Conservation (phyloP, 2,329 filamentous ascomycete genomes). For the Clonostachys rhizophaga region DNA sequence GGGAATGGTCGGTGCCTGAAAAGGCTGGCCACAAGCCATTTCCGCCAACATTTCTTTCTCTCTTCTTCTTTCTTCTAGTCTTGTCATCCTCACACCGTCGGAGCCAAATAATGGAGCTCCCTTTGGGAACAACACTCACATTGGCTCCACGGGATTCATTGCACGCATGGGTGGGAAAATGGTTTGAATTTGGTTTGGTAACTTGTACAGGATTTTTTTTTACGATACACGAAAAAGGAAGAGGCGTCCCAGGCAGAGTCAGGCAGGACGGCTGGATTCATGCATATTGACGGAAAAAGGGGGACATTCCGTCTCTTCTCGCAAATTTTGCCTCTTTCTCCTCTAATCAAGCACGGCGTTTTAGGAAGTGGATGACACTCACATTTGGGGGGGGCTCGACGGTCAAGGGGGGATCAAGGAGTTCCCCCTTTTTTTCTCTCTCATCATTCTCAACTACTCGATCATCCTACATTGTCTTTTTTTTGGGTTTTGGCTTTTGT, state of each 20-base stretch:
- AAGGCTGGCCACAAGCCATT: not conserved
- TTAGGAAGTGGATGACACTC: not conserved
- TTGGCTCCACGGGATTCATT: conserved; percentile 7
- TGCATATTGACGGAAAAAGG: too few relatives aligned
- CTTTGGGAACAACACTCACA: not conserved
- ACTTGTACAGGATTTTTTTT: conserved; percentile 17
- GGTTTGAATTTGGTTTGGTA: conserved; percentile 9
- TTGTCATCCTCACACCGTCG: not conserved
- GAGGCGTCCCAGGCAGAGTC: too few relatives aligned
- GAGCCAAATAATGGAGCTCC: conserved; percentile 1
- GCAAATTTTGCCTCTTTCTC: not conserved
- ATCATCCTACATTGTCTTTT: too few relatives aligned
- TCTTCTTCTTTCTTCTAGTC: not conserved
- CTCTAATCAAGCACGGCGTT: not conserved
- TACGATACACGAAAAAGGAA: conserved; percentile 14
- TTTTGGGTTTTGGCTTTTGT: too few relatives aligned
- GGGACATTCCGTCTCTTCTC: too few relatives aligned
- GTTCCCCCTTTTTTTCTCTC: too few relatives aligned
- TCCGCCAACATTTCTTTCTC: not conserved
- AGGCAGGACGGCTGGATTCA: too few relatives aligned
- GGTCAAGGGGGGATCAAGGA: too few relatives aligned
- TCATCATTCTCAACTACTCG: too few relatives aligned
- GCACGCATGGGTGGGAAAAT: conserved; percentile 6
- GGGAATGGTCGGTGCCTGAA: conserved; percentile 53
- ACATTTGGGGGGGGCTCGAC: too few relatives aligned